Base-by-base conservation (phyloP, 345 rosid genomes). In the Syzygium jambos region DNA sequence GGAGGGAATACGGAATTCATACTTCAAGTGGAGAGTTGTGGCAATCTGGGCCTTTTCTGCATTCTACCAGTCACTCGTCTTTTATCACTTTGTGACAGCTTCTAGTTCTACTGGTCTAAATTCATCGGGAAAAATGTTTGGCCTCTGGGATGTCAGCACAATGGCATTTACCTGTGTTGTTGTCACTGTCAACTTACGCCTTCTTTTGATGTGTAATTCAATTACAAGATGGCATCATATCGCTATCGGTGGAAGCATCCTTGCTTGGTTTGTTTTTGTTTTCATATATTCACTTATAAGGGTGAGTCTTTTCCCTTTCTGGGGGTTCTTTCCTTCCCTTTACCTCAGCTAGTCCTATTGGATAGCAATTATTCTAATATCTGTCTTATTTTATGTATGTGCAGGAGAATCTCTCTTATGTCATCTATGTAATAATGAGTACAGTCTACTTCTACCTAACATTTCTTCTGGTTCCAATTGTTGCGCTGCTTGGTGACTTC, bases 131-230 rank as follows among this genome's bases (percentile, higher is more conserved):
- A 95, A 89, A 96, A 90, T 93, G 54, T 96, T 98, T 88, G 99
- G 99, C 85, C 93, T 93, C 19, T 98, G 99, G 99, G 99, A 98
- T 87, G 95, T 98, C 91, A 96, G 99, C 95, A 98, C 99, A 13
- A 89, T 96, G 96, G 98, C 96, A 68, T 98, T 96, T 93, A 96
- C 99, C 52, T 95, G 99, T 91, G 95, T 96, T 85, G 99, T 98
- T 53, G 92, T 98, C 86, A 94, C 99, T 27, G 98, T 98, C 57
- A 98, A 98, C 91, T 90, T 95, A 87, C 99, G 99, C 55, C 96
- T 98, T 90, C 98, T 98, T 85, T 91, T 98, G 97, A 96, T 96
- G 90, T 95, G 99, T 86, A 96, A 96, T 90, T 93, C 98, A 80
- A 95, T 98, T 87, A 98, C 99, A 17, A 93, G 94, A 92, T 96